Evolutionary conservation across 176 grass and related monocot genomes (phyloP), one percentile per base, ranked within the genome.

Genomic region (Melocanna baccifera): DNA sequence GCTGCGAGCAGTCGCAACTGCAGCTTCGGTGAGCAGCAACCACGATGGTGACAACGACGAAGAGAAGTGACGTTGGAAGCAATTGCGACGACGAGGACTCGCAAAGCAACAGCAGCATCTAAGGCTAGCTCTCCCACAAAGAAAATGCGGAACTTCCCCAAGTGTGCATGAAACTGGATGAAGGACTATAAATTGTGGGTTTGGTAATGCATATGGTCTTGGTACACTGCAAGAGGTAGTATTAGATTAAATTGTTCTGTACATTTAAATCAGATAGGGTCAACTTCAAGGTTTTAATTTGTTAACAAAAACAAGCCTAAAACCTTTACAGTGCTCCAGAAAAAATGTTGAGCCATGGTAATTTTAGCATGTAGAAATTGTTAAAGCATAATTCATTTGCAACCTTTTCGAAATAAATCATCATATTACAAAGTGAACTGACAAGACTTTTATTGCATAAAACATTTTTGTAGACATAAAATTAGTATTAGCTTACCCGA

Each of bases 401-500:
- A 58, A 47, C 29, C 50, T 28, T 81, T 46, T 48, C 37, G 7
- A 40, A 42, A 45, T 79, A 79, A 23, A 43, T 28, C 46, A 73
- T 5, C 1, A 42, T 18, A 36, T 13, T 53, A 67, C 8, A 51
- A 48, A 81, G 5, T 32, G 18, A 76, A 19, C 25, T 62, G 3
- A 85, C 43, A 51, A 68, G 32, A 81, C 12, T 69, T 45, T 39
- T 56, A 53, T 34, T 14, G 10, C 7, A 62, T 13, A 93, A 0
- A 52, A 23, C 11, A 76, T 62, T 67, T 65, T 58, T 36, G 22
- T 14, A 37, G 18, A 55, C 8, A 22, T 28, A 76, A 84, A 53
- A 56, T 29, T 1, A 46, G 16, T 41, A 73, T 22, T 69, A 26
- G 71, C 87, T 84, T 92, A 98, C 95, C 9, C 92, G 89, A 78